Evolutionary conservation across 1,139 yeast genomes (phyloP).

Genomic region (Insectozyma bohioensis): DNA sequence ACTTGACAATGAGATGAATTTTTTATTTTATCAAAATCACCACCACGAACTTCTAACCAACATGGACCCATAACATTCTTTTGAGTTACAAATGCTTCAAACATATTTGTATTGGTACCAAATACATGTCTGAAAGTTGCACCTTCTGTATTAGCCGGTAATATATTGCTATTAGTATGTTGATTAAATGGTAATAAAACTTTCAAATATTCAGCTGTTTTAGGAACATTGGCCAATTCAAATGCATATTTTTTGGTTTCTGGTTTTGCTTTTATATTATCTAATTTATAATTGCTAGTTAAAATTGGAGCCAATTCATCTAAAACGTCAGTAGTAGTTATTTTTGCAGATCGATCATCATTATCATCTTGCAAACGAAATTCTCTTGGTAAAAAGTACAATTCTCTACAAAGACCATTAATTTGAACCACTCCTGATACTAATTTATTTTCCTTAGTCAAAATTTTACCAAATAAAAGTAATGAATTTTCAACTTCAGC

Average conservation of each 20-base stretch:
- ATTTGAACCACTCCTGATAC: constrained; percentile 82
- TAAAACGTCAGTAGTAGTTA: constrained; percentile 65
- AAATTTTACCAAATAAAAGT: constrained; percentile 80
- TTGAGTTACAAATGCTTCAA: constrained; percentile 84
- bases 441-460: constrained; percentile 54
- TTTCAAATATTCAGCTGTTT: constrained; percentile 77
- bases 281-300: constrained; percentile 61
- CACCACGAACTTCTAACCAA: constrained; percentile 76
- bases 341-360: constrained; percentile 31
- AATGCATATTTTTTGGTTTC: constrained; percentile 82
- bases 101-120: constrained; percentile 72
- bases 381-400: constrained; percentile 75
- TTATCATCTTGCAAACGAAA: constrained; percentile 37
- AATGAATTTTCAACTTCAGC: constrained; percentile 72
- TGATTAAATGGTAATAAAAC: constrained; percentile 72
- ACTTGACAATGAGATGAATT: constrained; percentile 81
- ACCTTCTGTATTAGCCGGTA: constrained; percentile 71
- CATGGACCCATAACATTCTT: constrained; percentile 96
- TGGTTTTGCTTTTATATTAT: constrained; percentile 66
- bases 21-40: constrained; percentile 57
- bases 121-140: constrained; percentile 77
- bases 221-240: constrained; percentile 78
- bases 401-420: constrained; percentile 66
- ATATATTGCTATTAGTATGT: constrained; percentile 46
- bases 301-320: constrained; percentile 72